These are phyloP conservation scores for Diplodia seriata DNA, from an alignment of 2,329 filamentous ascomycete genomes.

Conservation along the genomic window DNA sequence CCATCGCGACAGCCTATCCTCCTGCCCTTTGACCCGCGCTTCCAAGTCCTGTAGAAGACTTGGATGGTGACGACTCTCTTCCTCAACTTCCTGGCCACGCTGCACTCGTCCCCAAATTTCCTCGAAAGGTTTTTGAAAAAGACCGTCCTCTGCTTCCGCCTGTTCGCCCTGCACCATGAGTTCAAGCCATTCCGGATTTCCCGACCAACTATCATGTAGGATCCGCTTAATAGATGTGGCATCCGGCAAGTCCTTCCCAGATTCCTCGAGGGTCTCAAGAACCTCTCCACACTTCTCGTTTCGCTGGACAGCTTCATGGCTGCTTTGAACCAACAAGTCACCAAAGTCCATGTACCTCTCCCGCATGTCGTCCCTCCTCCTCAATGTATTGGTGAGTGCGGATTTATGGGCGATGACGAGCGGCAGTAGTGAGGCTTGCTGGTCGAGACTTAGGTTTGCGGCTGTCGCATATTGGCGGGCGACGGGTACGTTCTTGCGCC, in stretches of 20 bases:
- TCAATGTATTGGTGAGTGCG: constrained; percentile 66
- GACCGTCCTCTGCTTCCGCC: constrained; percentile 61
- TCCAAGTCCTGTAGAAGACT: constrained; percentile 73
- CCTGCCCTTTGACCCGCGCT: constrained; percentile 69
- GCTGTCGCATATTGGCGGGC: constrained; percentile 59
- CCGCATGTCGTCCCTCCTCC: constrained; percentile 65
- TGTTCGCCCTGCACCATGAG: constrained; percentile 72
- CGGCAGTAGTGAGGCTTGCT: constrained; percentile 60
- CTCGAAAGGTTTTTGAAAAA: constrained; percentile 73
- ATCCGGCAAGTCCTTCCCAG: constrained; percentile 36
- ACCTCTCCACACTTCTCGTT: constrained; percentile 54
- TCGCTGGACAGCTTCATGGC: constrained; percentile 62
- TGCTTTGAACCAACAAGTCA: constrained; percentile 68
- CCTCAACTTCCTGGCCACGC: constrained; percentile 60
- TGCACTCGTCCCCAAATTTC: constrained; percentile 74
- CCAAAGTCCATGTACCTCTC: constrained; percentile 69
- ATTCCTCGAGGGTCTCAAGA: constrained; percentile 36
- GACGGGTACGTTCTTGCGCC: constrained; percentile 50
- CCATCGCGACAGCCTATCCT: constrained; percentile 74
- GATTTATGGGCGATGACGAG: constrained; percentile 76
- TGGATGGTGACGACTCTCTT: constrained; percentile 49
- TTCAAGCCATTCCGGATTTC: constrained; percentile 76
- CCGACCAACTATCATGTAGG: constrained; percentile 78
- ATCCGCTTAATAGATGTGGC: constrained; percentile 60
- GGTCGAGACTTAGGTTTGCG: constrained; percentile 40